A percentile compares a stretch with the other conserved stretches of the same genome.
Evolutionary conservation across 345 rosid genomes (phyloP).

Genomic region (Nephelium lappaceum): DNA sequence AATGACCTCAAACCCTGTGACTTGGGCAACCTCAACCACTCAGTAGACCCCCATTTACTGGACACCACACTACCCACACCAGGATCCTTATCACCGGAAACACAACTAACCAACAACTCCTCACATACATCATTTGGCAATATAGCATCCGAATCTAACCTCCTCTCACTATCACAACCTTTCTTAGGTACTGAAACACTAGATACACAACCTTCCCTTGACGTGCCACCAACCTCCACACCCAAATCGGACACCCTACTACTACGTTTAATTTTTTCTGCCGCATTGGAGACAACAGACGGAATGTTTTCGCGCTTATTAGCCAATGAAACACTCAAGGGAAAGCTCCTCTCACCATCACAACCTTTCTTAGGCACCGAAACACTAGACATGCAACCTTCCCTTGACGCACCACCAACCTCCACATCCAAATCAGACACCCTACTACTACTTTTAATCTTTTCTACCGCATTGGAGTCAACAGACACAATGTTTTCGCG

Average conservation of each 20-base stretch:
- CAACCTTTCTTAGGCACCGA: conserved; percentile 24
- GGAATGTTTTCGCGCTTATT: conserved; percentile 13
- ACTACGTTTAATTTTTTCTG: conserved; percentile 22
- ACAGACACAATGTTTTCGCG: conserved; percentile 21
- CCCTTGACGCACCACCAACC: conserved; percentile 32
- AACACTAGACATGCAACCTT: conserved; percentile 38
- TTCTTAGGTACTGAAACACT: conserved; percentile 32
- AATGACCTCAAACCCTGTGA: conserved; percentile 48
- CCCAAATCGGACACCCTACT: conserved; percentile 29
- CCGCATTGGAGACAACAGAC: conserved; percentile 28
- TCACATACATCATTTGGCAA: conserved; percentile 24
- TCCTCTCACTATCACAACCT: conserved; percentile 29
- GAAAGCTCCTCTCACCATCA: conserved; percentile 27
- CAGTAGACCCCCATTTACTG: conserved; percentile 35
- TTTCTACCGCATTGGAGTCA: conserved; percentile 29
- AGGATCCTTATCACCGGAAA: conserved; percentile 34
- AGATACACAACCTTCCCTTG: conserved; percentile 39
- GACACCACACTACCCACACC: conserved; percentile 33
- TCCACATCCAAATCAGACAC: conserved; percentile 27
- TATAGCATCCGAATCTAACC: conserved; percentile 17
- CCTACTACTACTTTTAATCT: conserved; percentile 30
- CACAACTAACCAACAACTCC: conserved; percentile 22
- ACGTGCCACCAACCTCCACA: conserved; percentile 30
- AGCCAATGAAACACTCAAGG: conserved; percentile 16
- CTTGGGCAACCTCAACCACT: conserved; percentile 42